Conservation (phyloP, 768 basidiomycete species). For the Gyrodon lividus region DNA sequence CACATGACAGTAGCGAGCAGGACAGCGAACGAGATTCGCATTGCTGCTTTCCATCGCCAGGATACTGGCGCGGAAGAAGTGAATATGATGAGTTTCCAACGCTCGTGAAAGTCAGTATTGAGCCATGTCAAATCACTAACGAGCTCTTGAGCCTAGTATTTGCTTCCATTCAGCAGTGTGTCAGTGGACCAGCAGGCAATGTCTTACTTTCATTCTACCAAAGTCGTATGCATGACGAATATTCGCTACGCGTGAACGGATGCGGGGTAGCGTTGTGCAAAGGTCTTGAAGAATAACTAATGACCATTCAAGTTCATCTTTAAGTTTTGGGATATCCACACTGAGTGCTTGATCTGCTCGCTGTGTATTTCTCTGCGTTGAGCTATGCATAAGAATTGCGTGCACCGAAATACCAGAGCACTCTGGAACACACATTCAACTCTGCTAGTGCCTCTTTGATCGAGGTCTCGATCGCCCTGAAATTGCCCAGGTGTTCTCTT, state of each 20-base stretch:
- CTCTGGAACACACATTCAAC: conserved; percentile 49
- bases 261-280: conserved; percentile 56
- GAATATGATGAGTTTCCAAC: conserved; percentile 74
- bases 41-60: conserved; percentile 61
- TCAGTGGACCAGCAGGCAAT: neutral
- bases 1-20: conserved; percentile 58
- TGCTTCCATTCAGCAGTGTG: neutral
- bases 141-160: conserved; percentile 57
- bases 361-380: conserved; percentile 50
- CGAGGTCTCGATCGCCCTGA: conserved; percentile 67
- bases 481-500: conserved; percentile 70
- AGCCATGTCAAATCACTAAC: conserved; percentile 70
- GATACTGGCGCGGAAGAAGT: conserved; percentile 71
- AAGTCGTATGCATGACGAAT: conserved; percentile 70
- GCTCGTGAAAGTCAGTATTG: conserved; percentile 75
- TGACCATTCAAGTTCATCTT: conserved; percentile 59
- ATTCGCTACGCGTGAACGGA: conserved; percentile 58
- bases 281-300: conserved; percentile 57
- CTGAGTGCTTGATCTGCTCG: conserved; percentile 58
- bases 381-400: neutral
- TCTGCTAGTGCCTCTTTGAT: conserved; percentile 62
- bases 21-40: conserved; percentile 59
- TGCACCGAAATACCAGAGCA: neutral
- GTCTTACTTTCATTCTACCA: conserved; percentile 60
- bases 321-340: conserved; percentile 62